Percentiles rank a stretch among this genome's conserved stretches.
Conservation (phyloP, 495 filamentous ascomycete genomes). For the Hyaloscypha variabilis region DNA sequence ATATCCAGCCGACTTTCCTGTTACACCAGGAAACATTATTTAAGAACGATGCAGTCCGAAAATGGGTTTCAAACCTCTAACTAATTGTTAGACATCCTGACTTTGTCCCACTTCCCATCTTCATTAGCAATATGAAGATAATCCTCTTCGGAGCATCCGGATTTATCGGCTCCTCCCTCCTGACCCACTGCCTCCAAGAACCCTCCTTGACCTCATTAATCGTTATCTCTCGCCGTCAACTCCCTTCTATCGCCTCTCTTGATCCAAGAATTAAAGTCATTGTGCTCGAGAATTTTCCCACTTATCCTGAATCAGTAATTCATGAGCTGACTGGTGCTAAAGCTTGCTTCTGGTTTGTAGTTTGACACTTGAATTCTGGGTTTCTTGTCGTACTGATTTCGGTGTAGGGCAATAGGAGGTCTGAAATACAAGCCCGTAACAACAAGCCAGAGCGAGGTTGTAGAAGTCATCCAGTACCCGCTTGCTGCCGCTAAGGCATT, state of each 20-base stretch:
- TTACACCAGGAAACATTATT: too few species aligned
- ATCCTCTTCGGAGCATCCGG: neutral
- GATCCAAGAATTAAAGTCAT: slow-evolving; percentile 5
- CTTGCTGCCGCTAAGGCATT: too few species aligned
- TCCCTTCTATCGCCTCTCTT: neutral
- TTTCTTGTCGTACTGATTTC: too few species aligned
- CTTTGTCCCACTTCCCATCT: too few species aligned
- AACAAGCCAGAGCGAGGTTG: neutral
- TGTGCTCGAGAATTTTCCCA: neutral
- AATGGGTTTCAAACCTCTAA: too few species aligned
- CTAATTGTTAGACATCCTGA: too few species aligned
- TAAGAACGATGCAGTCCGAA: too few species aligned
- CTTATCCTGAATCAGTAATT: neutral
- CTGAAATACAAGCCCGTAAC: neutral
- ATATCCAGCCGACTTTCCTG: too few species aligned
- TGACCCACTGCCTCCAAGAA: neutral
- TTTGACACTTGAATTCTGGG: too few species aligned
- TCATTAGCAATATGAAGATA: too few species aligned
- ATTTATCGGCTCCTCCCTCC: neutral
- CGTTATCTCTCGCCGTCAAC: slow-evolving; percentile 2
- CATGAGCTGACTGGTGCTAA: neutral
- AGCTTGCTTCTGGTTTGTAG: neutral
- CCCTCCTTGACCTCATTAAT: slow-evolving; percentile 4
- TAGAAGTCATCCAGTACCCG: too few species aligned
- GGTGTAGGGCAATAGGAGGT: slow-evolving; percentile 3